Percentiles rank a stretch among this genome's conserved stretches.
These are phyloP conservation scores for Mycena vulgaris DNA, from an alignment of 768 basidiomycete genomes.

Conservation along the genomic window DNA sequence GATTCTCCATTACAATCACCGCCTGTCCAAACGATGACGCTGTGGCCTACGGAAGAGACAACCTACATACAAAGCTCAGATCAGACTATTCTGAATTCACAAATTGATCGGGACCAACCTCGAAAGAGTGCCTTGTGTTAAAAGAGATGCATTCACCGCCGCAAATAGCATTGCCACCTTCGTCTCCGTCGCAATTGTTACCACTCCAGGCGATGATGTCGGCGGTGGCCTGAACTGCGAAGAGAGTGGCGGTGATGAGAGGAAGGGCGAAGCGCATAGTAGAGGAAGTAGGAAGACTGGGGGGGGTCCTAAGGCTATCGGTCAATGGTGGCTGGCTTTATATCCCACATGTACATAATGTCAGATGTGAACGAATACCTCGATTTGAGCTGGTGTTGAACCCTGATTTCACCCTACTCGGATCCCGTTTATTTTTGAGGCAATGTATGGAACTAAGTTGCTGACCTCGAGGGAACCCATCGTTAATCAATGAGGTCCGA, in stretches of 20 bases:
- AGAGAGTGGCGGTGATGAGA: constrained; percentile 1
- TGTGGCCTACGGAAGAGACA: not conserved
- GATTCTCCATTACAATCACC: not conserved
- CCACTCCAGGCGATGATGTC: constrained; percentile 8
- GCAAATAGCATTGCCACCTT: not conserved
- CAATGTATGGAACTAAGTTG: no score
- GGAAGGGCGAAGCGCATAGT: constrained; percentile 14
- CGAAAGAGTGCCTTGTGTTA: constrained; percentile 3
- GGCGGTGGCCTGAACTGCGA: constrained; percentile 8
- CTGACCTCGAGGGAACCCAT: no score
- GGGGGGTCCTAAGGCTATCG: not conserved
- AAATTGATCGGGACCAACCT: constrained; percentile 1
- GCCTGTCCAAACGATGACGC: not conserved
- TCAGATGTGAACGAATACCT: no score
- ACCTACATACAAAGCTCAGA: not conserved
- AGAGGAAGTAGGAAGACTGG: not conserved
- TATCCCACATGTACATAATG: no score
- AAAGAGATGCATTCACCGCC: not conserved
- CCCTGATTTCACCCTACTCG: no score
- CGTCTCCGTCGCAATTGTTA: constrained; percentile 1
- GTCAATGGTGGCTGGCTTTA: not conserved
- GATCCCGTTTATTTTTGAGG: no score
- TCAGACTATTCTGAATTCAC: not conserved
- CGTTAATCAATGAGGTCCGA: no score
- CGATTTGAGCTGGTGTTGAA: no score